These are phyloP conservation scores for Gautieria morchelliformis DNA, from an alignment of 768 basidiomycete species.

Conservation along the genomic window DNA sequence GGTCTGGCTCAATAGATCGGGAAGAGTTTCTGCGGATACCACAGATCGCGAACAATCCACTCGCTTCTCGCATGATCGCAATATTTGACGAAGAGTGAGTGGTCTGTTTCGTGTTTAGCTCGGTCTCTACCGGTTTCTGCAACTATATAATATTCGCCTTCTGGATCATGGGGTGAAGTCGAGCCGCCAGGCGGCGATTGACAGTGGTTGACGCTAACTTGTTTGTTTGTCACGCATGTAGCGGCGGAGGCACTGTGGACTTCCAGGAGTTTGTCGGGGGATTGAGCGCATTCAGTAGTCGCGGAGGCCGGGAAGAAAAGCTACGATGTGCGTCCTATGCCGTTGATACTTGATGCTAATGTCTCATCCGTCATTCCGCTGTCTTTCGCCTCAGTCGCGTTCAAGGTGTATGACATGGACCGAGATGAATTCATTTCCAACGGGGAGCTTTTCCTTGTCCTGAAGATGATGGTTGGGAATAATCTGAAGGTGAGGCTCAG, in stretches of 20 bases:
- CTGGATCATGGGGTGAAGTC: no score
- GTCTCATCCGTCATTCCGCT: not conserved
- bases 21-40: slow-evolving; percentile 99
- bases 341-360: not conserved
- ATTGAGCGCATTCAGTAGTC: slow-evolving; percentile 92
- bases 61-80: slow-evolving; percentile 96
- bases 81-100: slow-evolving; percentile 99
- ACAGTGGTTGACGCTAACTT: not conserved
- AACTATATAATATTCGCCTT: not conserved
- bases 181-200: not conserved
- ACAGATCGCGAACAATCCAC: slow-evolving; percentile 94
- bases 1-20: slow-evolving; percentile 94
- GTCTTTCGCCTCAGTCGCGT: slow-evolving; percentile 59
- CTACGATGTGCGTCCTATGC: slow-evolving; percentile 62
- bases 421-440: slow-evolving; percentile 97
- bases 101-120: slow-evolving; percentile 1
- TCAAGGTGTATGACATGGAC: slow-evolving; percentile 99
- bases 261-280: slow-evolving; percentile 99
- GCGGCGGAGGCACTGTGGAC: slow-evolving; percentile 96
- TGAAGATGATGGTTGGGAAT: slow-evolving; percentile 99
- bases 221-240: slow-evolving; percentile 22
- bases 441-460: slow-evolving; percentile 93
- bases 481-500: slow-evolving; percentile 72
- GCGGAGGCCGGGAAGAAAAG: slow-evolving; percentile 96
- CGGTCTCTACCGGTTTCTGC: not conserved